Conservation (phyloP, 176 grass and related monocot species). For the Oryza brachyantha region DNA sequence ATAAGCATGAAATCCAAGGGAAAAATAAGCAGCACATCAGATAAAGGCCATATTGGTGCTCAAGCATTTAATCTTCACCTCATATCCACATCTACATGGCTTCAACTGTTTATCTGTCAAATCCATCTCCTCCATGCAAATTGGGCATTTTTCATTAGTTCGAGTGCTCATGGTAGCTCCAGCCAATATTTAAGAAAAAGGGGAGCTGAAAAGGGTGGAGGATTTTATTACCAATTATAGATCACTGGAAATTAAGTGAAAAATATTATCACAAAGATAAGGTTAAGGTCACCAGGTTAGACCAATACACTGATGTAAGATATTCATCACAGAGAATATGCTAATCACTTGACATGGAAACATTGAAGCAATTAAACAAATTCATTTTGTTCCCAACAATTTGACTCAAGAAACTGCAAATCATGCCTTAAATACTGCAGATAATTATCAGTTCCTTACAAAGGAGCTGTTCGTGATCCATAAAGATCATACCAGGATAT, state of each 20-base stretch:
- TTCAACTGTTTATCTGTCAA: slow-evolving; percentile 65
- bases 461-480: not conserved
- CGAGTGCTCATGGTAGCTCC: slow-evolving; percentile 46
- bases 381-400: not conserved
- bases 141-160: slow-evolving; percentile 45
- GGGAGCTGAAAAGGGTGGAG: slow-evolving; percentile 22
- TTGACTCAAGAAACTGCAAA: not conserved
- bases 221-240: not conserved
- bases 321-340: not conserved
- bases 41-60: slow-evolving; percentile 1
- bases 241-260: not conserved
- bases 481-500: slow-evolving; percentile 1
- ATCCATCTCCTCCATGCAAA: slow-evolving; percentile 60
- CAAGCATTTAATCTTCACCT: slow-evolving; percentile 37
- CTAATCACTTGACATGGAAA: not conserved
- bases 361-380: not conserved
- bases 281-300: not conserved
- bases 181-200: not conserved
- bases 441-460: not conserved
- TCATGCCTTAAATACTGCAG: not conserved
- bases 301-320: not conserved
- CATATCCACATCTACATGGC: slow-evolving; percentile 74
- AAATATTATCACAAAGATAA: not conserved
- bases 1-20: slow-evolving; percentile 16
- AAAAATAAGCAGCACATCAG: not conserved